phyloP scores from a whole-genome alignment of 1,139 yeast genomes.

The Wickerhamomyces sp. region DNA sequence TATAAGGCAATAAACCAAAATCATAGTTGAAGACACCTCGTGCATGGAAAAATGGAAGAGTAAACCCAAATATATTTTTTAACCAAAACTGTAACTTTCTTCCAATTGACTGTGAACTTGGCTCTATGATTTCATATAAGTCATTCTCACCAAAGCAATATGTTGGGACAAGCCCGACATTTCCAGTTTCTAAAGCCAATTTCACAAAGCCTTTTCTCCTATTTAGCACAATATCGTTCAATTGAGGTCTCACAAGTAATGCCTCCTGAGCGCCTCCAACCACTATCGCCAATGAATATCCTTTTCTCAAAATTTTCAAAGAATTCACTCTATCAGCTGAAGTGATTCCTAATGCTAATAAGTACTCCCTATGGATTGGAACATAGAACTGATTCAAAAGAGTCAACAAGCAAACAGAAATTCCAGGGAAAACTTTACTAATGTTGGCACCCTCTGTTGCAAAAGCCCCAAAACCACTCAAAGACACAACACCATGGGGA shows the following conservation, averaged over 20 bases:
- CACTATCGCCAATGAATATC: constrained; percentile 79
- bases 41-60: constrained; percentile 88
- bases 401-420: constrained; percentile 73
- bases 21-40: constrained; percentile 91
- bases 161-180: constrained; percentile 78
- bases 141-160: constrained; percentile 93
- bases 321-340: constrained; percentile 81
- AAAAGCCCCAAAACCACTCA: constrained; percentile 86
- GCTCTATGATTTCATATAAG: constrained; percentile 59
- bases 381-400: constrained; percentile 76
- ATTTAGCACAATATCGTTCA: constrained; percentile 61
- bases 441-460: constrained; percentile 78
- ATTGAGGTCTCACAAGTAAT: constrained; percentile 59
- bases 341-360: constrained; percentile 76
- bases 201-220: constrained; percentile 87
- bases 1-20: constrained; percentile 83
- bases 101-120: constrained; percentile 49
- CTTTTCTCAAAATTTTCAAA: constrained; percentile 58
- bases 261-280: constrained; percentile 97
- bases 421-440: constrained; percentile 72
- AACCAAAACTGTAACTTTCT: constrained; percentile 63
- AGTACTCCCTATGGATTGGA: constrained; percentile 88
- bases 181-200: constrained; percentile 76
- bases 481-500: constrained; percentile 94
- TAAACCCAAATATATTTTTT: constrained; percentile 70